Evolutionary conservation across 2,329 filamentous ascomycete genomes (phyloP).

Genomic region (Pyricularia grisea): DNA sequence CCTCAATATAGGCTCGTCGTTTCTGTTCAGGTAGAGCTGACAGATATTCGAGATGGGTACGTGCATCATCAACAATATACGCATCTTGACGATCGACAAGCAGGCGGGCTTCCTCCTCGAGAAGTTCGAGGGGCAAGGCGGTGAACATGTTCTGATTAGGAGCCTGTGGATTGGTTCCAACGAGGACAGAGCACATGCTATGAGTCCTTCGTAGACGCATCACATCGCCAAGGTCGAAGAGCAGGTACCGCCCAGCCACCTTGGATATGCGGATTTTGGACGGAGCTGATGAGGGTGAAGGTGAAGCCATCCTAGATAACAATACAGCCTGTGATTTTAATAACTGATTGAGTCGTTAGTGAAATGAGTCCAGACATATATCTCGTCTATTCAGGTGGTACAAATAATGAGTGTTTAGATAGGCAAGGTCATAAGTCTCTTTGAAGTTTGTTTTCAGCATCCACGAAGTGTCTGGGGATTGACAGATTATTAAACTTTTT

Average conservation of each 20-base stretch:
- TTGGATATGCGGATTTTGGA: constrained; percentile 70
- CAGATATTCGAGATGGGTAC: constrained; percentile 59
- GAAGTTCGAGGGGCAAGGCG: constrained; percentile 78
- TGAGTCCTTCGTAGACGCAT: constrained; percentile 69
- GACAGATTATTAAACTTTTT: constrained; percentile 42
- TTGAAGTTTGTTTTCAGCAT: constrained; percentile 24
- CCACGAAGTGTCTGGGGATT: constrained; percentile 44
- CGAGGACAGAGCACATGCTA: constrained; percentile 77
- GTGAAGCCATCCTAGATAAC: constrained; percentile 3
- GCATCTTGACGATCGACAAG: constrained; percentile 70
- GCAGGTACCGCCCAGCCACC: constrained; percentile 71
- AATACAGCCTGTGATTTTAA: background rate
- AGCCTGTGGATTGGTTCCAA: constrained; percentile 82
- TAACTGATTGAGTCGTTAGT: background rate
- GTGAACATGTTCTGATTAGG: constrained; percentile 94
- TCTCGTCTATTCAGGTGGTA: background rate
- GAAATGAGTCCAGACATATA: no score
- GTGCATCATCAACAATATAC: constrained; percentile 79
- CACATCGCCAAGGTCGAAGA: constrained; percentile 80
- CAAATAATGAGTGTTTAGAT: background rate
- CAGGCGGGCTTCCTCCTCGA: constrained; percentile 79
- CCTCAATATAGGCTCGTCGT: constrained; percentile 54
- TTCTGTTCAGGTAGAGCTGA: constrained; percentile 42
- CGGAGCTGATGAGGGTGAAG: constrained; percentile 9
- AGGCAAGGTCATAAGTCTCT: constrained; percentile 4